Base-by-base conservation (phyloP, 2,329 filamentous ascomycete species). In the Trichoderma atroviride region DNA sequence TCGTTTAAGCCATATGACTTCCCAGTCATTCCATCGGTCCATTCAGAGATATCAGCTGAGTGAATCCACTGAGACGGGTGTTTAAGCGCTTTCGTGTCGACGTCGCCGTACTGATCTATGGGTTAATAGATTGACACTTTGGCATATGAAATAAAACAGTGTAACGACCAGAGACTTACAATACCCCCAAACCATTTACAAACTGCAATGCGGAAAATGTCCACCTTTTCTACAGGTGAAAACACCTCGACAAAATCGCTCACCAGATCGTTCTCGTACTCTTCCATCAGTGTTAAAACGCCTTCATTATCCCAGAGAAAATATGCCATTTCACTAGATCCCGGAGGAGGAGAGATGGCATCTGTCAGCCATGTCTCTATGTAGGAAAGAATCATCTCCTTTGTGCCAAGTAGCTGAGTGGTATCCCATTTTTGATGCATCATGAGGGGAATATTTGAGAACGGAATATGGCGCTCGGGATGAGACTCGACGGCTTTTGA, bases 111-210 rank as follows among this genome's bases (percentile, higher is more conserved):
- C 74, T 74, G 27, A n/a, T 55, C 10, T 59, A 33, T 11, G 53
- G 37, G 37, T 52, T 19, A 43, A 7, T 11, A 19, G 37, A 33
- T 52, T 14, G 37, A 7, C 6, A 5, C 13, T 27, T 10, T 27
- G 40, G 9, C 10, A 16, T 16, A 50, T 22, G 13, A 50, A 22
- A 22, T 13, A 13, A 10, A 1, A 5, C 31, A 6, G n/a, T 43
- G 58, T 16, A 5, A 13, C 19, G 14, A 16, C 19, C 4, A 65
- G 14, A 70, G 14, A 70, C 74, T 52, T 71, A 74, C 74, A 64
- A 75, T 72, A 11, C 74, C 74, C 5, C 74, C 74, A 47, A 73
- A 74, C 68, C 68, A 73, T 53, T 75, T 74, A 68, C 73, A 74
- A 9, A 66, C 73, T 37, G 74, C 35, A 4, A 74, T 50, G 2